phyloP scores from a whole-genome alignment of 306 rosid genomes.

The Hippophae tibetana region DNA sequence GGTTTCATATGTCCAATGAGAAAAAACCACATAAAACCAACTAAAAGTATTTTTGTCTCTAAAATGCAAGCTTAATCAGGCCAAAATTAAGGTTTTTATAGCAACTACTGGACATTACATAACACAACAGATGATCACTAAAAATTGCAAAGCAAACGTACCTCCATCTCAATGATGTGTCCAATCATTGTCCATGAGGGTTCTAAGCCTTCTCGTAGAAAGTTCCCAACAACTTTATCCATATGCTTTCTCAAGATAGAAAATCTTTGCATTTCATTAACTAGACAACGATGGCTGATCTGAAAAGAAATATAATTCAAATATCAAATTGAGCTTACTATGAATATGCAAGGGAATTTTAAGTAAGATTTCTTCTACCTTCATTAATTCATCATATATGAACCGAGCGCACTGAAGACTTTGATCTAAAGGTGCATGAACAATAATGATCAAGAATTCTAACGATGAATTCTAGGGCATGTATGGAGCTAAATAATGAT shows the following conservation, averaged over 20 bases:
- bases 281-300: slow-evolving; percentile 87
- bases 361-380: slow-evolving; percentile 32
- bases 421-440: slow-evolving; percentile 53
- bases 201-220: slow-evolving; percentile 85
- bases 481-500: too few species aligned
- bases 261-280: slow-evolving; percentile 80
- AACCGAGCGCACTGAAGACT: slow-evolving; percentile 98
- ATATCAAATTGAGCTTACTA: slow-evolving; percentile 10
- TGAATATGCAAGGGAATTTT: background rate
- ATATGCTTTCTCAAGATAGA: slow-evolving; percentile 80
- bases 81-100: too few species aligned
- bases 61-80: too few species aligned
- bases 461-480: too few species aligned
- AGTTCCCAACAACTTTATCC: slow-evolving; percentile 90
- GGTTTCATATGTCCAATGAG: too few species aligned
- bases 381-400: slow-evolving; percentile 81
- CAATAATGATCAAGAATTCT: too few species aligned
- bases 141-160: slow-evolving; percentile 14
- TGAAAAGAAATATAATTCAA: slow-evolving; percentile 30
- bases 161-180: slow-evolving; percentile 96
- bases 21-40: too few species aligned
- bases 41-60: too few species aligned
- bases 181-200: slow-evolving; percentile 89
- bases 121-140: too few species aligned
- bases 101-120: too few species aligned